Base-by-base conservation (phyloP, 2,329 filamentous ascomycete genomes). In the Macroventuria anomochaeta region DNA sequence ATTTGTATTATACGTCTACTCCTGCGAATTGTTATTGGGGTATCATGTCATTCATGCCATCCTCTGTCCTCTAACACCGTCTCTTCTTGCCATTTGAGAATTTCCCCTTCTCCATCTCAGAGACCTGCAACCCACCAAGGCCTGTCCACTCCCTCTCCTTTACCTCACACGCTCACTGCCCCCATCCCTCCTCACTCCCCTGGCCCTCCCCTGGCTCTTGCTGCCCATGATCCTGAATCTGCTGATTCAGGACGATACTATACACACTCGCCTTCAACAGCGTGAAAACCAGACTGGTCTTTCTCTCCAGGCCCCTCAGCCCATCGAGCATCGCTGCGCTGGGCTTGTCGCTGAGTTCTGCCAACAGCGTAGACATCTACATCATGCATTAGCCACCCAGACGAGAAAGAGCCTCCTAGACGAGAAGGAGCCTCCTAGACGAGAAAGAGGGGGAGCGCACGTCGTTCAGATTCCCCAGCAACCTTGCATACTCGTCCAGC, bases 181-280 rank as follows among this genome's bases (percentile, higher is more conserved):
- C 50, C 41, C 46, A 46, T 25, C 40, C 42, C 38, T 57, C 61
- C 33, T 71, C 70, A 26, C 58, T 72, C 64, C 44, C 65, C 33
- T 26, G 20, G 37, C 48, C 44, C 68, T 53, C 74, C 71, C 60
- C 70, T 71, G 11, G 26, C 64, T 29, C 42, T 54, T 31, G 43
- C 28, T 46, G 58, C 37, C 55, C 62, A 25, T 72, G 70, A 39
- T 72, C 65, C 43, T 61, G 55, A 58, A 74, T 72, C 83, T 97
- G 91, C 83, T 97, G 93, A 83, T 99, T 93, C 79, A 99, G 76
- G 57, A 99, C 93, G 79, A 99, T 99, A 72, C 90, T 96, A 79
- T 99, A 99, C 60, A 99, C 95, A 75, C 93, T 97, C 15, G 95
- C 93, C 80, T 99, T 99, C 72, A 99, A 83, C 72, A 97, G 77